Conservation (phyloP, 495 filamentous ascomycete genomes). For the Xylaria castorea region DNA sequence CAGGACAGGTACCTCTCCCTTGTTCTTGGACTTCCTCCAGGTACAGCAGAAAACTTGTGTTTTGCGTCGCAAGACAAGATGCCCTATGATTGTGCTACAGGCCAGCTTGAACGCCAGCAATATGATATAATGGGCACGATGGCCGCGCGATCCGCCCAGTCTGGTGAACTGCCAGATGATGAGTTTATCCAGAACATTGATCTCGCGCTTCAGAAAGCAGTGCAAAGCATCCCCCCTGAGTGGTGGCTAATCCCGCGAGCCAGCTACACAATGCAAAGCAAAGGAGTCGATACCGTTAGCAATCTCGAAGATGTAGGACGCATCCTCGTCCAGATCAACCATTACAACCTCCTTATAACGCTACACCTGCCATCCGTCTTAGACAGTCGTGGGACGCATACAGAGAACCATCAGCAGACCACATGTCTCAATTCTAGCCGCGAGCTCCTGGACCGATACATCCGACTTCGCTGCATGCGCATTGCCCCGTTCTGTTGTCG, state of each 20-base stretch:
- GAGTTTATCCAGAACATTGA: not conserved
- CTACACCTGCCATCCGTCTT: constrained; percentile 7
- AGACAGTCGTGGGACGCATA: too few relatives aligned
- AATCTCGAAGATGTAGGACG: constrained; percentile 12
- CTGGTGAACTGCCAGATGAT: not conserved
- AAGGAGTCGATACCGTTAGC: not conserved
- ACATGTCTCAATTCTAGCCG: constrained; percentile 13
- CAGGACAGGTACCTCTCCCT: constrained; percentile 9
- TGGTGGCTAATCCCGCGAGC: not conserved
- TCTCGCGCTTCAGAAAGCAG: not conserved
- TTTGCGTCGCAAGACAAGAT: constrained; percentile 6
- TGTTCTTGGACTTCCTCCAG: constrained; percentile 1
- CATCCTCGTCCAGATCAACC: constrained; percentile 6
- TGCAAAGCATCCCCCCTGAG: not conserved
- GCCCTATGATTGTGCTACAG: constrained; percentile 10
- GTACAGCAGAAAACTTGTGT: not conserved
- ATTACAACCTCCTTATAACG: constrained; percentile 1
- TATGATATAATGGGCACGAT: constrained; percentile 15
- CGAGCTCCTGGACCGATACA: not conserved
- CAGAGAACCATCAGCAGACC: not conserved
- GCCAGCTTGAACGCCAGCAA: constrained; percentile 8
- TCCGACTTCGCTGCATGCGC: not conserved
- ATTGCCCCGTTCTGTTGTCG: constrained; percentile 5
- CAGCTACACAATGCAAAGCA: not conserved
- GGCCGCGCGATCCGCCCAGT: not conserved